A percentile compares a stretch with the other conserved stretches of the same genome.
phyloP scores from a whole-genome alignment of 495 filamentous ascomycete species.

The Copromyces sp. region DNA sequence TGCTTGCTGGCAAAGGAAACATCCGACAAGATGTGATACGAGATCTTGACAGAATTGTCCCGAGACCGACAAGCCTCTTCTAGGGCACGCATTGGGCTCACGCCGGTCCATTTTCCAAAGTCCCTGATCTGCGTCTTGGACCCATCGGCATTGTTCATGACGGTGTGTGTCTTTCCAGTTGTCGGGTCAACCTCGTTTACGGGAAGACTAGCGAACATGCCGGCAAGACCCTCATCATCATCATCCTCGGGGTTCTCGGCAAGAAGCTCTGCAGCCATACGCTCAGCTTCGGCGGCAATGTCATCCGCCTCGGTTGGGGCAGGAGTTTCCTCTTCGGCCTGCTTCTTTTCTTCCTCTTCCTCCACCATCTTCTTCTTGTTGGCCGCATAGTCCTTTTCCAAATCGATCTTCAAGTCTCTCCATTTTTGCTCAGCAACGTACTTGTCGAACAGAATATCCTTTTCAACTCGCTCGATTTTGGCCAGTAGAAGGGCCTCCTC shows the following conservation, averaged over 20 bases:
- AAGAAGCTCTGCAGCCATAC: slow-evolving; percentile 40
- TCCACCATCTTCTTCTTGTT: slow-evolving; percentile 27
- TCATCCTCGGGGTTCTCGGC: slow-evolving; percentile 42
- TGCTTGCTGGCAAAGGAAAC: slow-evolving; percentile 65
- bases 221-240: slow-evolving; percentile 43
- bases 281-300: slow-evolving; percentile 38
- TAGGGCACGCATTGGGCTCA: slow-evolving; percentile 60
- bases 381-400: slow-evolving; percentile 47
- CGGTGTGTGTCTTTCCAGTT: slow-evolving; percentile 42
- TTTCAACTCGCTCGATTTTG: slow-evolving; percentile 67
- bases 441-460: slow-evolving; percentile 79
- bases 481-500: slow-evolving; percentile 52
- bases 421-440: slow-evolving; percentile 65
- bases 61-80: slow-evolving; percentile 81
- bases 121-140: slow-evolving; percentile 54
- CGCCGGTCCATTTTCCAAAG: slow-evolving; percentile 70
- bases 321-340: slow-evolving; percentile 10
- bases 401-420: slow-evolving; percentile 52
- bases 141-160: slow-evolving; percentile 40
- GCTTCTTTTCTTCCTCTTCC: slow-evolving; percentile 13
- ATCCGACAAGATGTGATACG: slow-evolving; percentile 56
- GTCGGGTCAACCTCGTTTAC: slow-evolving; percentile 43
- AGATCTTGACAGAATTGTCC: slow-evolving; percentile 56
- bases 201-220: slow-evolving; percentile 62
- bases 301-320: slow-evolving; percentile 32